Evolutionary conservation across 139 green algal species (phyloP).

Genomic region (Yamagishiella unicocca): DNA sequence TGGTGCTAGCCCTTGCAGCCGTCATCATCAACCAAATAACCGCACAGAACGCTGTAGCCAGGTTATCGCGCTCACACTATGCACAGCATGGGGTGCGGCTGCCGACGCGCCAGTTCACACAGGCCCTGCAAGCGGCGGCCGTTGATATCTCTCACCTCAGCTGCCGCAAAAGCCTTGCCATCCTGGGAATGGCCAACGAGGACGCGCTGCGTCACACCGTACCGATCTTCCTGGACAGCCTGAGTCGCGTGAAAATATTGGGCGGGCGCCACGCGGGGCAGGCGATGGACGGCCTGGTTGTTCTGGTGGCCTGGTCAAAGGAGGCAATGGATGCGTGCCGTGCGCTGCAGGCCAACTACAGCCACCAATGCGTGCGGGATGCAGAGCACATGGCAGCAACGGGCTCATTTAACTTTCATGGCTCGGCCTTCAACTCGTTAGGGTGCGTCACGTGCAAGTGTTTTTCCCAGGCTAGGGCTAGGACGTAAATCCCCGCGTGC

Average conservation of each 20-base stretch:
- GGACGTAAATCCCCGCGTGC: no score
- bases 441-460: slow-evolving; percentile 19
- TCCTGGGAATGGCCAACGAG: slow-evolving; percentile 42
- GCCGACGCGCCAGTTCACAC: neutral
- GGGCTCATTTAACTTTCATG: slow-evolving; percentile 27
- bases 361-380: slow-evolving; percentile 34
- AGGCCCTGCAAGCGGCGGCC: neutral
- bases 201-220: slow-evolving; percentile 26
- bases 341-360: slow-evolving; percentile 1
- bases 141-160: slow-evolving; percentile 13
- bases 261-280: neutral
- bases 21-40: neutral
- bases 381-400: slow-evolving; percentile 5
- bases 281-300: neutral
- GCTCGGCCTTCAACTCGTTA: slow-evolving; percentile 15
- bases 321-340: neutral
- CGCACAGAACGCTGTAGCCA: neutral
- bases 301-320: slow-evolving; percentile 28
- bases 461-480: no score
- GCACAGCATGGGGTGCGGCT: neutral
- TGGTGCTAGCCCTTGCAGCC: no score
- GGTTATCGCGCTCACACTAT: neutral
- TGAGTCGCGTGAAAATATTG: neutral
- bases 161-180: slow-evolving; percentile 27
- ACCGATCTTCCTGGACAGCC: slow-evolving; percentile 6